Percentiles rank a stretch among this genome's conserved stretches.
phyloP scores from a whole-genome alignment of 768 basidiomycete genomes.

The Mycena kentingensis region DNA sequence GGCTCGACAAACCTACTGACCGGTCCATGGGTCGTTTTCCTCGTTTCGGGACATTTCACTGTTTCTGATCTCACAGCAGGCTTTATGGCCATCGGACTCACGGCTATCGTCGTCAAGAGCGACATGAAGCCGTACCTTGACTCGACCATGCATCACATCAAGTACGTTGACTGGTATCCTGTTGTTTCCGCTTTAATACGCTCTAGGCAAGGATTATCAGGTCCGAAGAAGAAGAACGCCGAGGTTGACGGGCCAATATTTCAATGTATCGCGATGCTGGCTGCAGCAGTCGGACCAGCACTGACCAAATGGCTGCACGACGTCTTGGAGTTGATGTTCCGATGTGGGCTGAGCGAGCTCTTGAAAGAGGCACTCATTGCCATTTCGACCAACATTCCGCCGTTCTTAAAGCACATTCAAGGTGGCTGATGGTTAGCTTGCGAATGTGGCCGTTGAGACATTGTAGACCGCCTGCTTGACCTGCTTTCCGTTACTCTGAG shows the following conservation, averaged over 20 bases:
- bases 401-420: constrained; percentile 90
- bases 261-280: constrained; percentile 96
- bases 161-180: constrained; percentile 30
- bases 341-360: constrained; percentile 88
- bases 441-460: neutral
- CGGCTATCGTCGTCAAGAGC: constrained; percentile 86
- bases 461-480: constrained; percentile 84
- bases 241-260: constrained; percentile 95
- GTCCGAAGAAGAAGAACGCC: constrained; percentile 76
- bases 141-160: constrained; percentile 85
- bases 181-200: neutral
- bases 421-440: constrained; percentile 42
- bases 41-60: constrained; percentile 18
- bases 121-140: constrained; percentile 97
- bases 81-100: constrained; percentile 95
- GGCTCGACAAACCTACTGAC: constrained; percentile 87
- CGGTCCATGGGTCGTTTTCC: constrained; percentile 74
- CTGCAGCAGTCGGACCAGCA: constrained; percentile 92
- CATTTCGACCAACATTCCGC: constrained; percentile 86
- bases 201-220: constrained; percentile 54
- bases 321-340: constrained; percentile 95
- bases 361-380: constrained; percentile 81
- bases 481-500: constrained; percentile 78
- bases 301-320: constrained; percentile 95
- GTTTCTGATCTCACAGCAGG: constrained; percentile 46